phyloP scores from a whole-genome alignment of 345 rosid genomes.

The Crucihimalaya himalaica region DNA sequence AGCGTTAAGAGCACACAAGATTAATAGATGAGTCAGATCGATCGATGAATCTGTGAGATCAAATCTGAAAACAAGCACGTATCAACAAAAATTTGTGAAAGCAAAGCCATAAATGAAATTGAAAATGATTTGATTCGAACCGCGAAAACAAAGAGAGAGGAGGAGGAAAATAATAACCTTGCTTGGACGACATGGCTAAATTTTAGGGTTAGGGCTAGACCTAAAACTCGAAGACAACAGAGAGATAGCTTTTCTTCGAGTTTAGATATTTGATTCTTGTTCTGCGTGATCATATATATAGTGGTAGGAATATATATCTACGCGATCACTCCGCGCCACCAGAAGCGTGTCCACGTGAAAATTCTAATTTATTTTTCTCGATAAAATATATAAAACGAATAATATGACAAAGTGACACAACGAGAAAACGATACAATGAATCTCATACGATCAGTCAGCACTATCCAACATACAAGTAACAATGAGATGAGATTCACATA shows the following conservation, averaged over 20 bases:
- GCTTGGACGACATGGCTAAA: conserved; percentile 61
- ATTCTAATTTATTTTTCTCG: not conserved
- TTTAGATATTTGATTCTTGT: conserved; percentile 22
- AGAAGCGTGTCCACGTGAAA: not conserved
- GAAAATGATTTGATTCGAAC: not conserved
- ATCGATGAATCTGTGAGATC: not conserved
- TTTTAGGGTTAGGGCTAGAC: conserved; percentile 35
- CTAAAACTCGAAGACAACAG: conserved; percentile 35
- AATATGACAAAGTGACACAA: not conserved
- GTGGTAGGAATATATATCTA: not conserved
- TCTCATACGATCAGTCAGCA: not conserved
- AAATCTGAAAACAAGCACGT: not conserved
- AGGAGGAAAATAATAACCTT: conserved; percentile 40
- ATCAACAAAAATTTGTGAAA: not conserved
- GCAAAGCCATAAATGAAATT: not conserved
- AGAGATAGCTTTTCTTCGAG: conserved; percentile 15
- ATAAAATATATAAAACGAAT: not conserved
- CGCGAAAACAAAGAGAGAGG: not conserved
- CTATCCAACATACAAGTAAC: not conserved
- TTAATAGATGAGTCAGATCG: not conserved
- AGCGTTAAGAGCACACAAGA: conserved; percentile 4
- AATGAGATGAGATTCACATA: not conserved
- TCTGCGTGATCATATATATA: not conserved
- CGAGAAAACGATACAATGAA: not conserved
- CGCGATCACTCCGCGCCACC: conserved; percentile 23